phyloP scores from a whole-genome alignment of 257 asterid species.

The Solanum ahanhuiri region DNA sequence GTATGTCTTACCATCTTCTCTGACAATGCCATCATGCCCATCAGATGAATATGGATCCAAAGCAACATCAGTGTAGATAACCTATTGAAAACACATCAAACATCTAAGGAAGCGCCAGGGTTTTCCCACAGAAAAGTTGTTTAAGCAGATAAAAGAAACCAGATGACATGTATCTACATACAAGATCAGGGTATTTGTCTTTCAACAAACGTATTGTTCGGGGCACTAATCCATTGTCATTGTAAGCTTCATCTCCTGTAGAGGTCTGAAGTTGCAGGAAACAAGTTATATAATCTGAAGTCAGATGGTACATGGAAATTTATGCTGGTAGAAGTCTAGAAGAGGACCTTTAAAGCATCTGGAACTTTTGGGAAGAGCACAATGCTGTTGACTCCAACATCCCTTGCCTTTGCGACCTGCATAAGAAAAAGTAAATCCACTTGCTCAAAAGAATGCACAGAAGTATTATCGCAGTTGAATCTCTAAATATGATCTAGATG shows the following conservation, averaged over 20 bases:
- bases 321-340: background rate
- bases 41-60: constrained; percentile 96
- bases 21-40: constrained; percentile 96
- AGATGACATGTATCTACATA: constrained; percentile 22
- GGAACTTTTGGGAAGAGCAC: constrained; percentile 98
- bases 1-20: constrained; percentile 77
- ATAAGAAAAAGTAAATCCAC: background rate
- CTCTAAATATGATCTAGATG: background rate
- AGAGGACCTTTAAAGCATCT: constrained; percentile 77
- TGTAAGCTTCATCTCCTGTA: constrained; percentile 92
- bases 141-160: background rate
- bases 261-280: constrained; percentile 35
- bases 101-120: background rate
- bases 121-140: background rate
- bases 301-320: background rate
- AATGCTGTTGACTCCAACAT: constrained; percentile 93
- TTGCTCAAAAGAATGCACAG: background rate
- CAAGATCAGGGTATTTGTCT: constrained; percentile 94
- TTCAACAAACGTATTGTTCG: constrained; percentile 81
- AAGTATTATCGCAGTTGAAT: background rate
- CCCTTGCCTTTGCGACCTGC: constrained; percentile 87
- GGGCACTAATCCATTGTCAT: constrained; percentile 82
- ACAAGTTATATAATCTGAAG: background rate
- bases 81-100: constrained; percentile 22
- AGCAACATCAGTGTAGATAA: constrained; percentile 91